phyloP scores from a whole-genome alignment of 2,329 filamentous ascomycete species.

The Calonectria ilicicola region DNA sequence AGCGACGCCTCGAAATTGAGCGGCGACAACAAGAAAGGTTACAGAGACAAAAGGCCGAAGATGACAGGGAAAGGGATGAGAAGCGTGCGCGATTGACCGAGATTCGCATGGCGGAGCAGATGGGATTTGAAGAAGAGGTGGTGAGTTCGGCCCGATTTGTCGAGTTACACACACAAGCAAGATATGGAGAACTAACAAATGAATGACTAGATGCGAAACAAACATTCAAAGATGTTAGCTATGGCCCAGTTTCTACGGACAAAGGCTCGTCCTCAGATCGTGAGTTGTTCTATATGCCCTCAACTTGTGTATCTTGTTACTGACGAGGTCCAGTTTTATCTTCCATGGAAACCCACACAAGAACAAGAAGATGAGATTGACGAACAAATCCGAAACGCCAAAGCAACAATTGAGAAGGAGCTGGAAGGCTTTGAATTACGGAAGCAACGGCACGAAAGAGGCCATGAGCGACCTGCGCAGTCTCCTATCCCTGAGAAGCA shows the following conservation, averaged over 20 bases:
- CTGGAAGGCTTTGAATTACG: constrained; percentile 69
- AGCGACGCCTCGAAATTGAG: constrained; percentile 83
- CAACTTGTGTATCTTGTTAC: neutral
- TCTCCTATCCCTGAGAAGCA: constrained; percentile 24
- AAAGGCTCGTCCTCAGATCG: constrained; percentile 76
- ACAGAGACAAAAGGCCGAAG: constrained; percentile 78
- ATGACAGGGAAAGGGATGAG: constrained; percentile 74
- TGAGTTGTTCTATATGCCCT: constrained; percentile 58
- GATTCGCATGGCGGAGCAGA: constrained; percentile 76
- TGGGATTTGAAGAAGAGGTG: constrained; percentile 79
- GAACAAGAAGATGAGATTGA: constrained; percentile 79
- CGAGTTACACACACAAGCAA: neutral
- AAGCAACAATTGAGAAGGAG: constrained; percentile 74
- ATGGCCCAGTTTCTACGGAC: constrained; percentile 82
- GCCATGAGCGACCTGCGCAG: constrained; percentile 31
- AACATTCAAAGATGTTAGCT: constrained; percentile 78
- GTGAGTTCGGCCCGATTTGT: constrained; percentile 63
- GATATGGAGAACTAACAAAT: constrained; percentile 28
- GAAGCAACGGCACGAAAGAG: constrained; percentile 53
- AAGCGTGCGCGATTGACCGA: constrained; percentile 72
- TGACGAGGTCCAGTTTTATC: constrained; percentile 76
- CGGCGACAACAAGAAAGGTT: constrained; percentile 82
- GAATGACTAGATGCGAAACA: constrained; percentile 76
- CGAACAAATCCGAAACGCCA: constrained; percentile 74
- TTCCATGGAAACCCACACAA: constrained; percentile 80